These are phyloP conservation scores for Zarea fungicola DNA, from an alignment of 2,329 filamentous ascomycete genomes.

Conservation along the genomic window DNA sequence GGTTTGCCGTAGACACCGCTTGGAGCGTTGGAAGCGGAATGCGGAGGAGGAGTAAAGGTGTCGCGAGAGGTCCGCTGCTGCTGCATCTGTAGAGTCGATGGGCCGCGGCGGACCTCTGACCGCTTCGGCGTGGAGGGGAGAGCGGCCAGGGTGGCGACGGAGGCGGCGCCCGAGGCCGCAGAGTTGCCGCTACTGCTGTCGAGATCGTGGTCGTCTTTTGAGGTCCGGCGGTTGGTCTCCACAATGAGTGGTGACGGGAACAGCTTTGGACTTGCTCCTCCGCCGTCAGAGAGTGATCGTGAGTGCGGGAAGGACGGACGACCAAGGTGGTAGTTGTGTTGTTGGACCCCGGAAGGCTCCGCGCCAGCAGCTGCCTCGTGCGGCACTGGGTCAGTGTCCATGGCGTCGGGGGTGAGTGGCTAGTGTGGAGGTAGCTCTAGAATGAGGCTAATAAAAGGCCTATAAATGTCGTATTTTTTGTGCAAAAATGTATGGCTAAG, in stretches of 20 bases:
- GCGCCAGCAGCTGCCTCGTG: conserved; percentile 8
- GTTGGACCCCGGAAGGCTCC: conserved; percentile 7
- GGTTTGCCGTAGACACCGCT: conserved; percentile 42
- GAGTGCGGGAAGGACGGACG: conserved; percentile 46
- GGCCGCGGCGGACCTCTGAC: conserved; percentile 57
- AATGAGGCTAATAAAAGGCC: neutral
- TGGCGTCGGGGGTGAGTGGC: neutral
- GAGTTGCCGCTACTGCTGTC: neutral
- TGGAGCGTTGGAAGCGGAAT: conserved; percentile 20
- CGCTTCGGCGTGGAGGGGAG: conserved; percentile 68
- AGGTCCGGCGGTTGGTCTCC: conserved; percentile 48
- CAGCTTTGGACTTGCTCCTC: conserved; percentile 48
- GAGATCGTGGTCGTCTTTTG: conserved; percentile 63
- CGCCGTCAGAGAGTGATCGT: conserved; percentile 61
- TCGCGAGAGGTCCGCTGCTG: conserved; percentile 21
- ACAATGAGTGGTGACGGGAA: conserved; percentile 55
- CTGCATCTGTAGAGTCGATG: conserved; percentile 40
- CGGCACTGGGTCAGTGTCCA: conserved; percentile 9
- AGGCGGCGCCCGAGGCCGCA: neutral
- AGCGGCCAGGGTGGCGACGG: conserved; percentile 25
- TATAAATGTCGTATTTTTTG: neutral
- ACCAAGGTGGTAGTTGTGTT: conserved; percentile 17
- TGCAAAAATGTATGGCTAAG: too few relatives aligned
- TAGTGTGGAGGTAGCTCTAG: neutral
- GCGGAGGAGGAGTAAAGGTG: conserved; percentile 31